Evolutionary conservation across 176 grass and related monocot species (phyloP), one percentile per base, ranked within the genome.

Genomic region (Typha latifolia): DNA sequence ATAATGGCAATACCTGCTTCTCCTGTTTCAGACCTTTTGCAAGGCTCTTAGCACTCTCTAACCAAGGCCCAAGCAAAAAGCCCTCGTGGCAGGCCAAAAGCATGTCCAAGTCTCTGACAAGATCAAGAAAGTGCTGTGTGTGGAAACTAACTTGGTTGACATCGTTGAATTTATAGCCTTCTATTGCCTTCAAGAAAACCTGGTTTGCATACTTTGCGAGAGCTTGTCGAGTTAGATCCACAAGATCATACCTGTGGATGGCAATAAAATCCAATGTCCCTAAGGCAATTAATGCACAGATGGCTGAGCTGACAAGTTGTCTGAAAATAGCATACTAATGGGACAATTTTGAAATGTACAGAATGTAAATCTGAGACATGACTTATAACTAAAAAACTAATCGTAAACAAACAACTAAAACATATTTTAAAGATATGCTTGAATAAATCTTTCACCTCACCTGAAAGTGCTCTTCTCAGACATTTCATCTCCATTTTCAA

Each of bases 181-280:
- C 43, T 47, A 90, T 86, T 20, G 81, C 78, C 73, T 75, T 77
- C 12, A 84, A 1, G 49, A 95, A 90, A 32, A 95, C 63, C 71
- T 87, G 15, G 51, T 95, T 95, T 59, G 83, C 78, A 74, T 90
- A 87, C 71, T 95, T 95, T 49, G 86, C 80, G 37, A 95, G 78
- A 79, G 81, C 80, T 72, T 90, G 90, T 19, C 90, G 80, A 67
- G 90, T 90, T 56, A 95, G 79, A 77, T 95, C 90, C 64, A 95
- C 83, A 18, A 95, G 80, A 68, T 95, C 83, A 56, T 95, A 95
- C 49, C 86, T 90, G 55, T 76, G 74, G 69, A 59, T 53, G 48
- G 4, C 14, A 74, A 22, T 66, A 19, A 74, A 75, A 15, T 32
- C 14, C 63, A 11, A 64, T 56, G 16, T 31, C 51, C 34, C 29